Base-by-base conservation (phyloP, 192 early-diverging fungal species). In the Radiomyces spectabilis region DNA sequence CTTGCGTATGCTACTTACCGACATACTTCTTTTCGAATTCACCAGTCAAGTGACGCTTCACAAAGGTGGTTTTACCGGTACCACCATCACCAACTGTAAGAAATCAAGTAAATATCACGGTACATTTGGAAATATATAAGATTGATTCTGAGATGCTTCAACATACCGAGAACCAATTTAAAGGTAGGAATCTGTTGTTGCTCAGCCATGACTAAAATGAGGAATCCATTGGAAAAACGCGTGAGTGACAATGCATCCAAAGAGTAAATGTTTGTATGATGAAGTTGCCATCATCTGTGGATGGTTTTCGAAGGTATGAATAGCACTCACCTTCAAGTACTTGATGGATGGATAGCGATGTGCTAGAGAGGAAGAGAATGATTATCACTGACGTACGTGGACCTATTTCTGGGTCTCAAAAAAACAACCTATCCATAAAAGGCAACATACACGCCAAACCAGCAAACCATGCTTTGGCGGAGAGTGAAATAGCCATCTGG, bases 11-110 rank as follows among this genome's bases (percentile, higher is more conserved):
- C n/a, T 50, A 69, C 82, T 72, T 81, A 92, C 89, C 91, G 66
- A 99, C 85, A 76, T 99, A 99, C 77, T 95, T 96, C 93, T 99
- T 99, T 75, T 99, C 97, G 63, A 97, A 99, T 83, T 99, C 97
- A 66, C 97, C 97, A 53, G 94, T 94, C 76, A 91, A 86, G 66
- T 99, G 97, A 65, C 97, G 94, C 85, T 99, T 99, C 63, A 99
- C 97, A 67, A 99, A 99, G 59, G 97, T 99, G 57, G 97, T 99
- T 83, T 99, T 99, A 62, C 97, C 97, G 21, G 97, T 96, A 69
- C 95, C 95, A 71, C 95, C 94, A 66, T 96, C 95, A 53, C 97
- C 94, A 69, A 99, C 95, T 78, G 62, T 18, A 38, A 34, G 0
- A 16, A 59, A 49, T 47, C 1, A 18, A 7, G 22, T 26, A 22